Evolutionary conservation across 164 flowering plant genomes (phyloP).

Genomic region (Platanus orientalis): DNA sequence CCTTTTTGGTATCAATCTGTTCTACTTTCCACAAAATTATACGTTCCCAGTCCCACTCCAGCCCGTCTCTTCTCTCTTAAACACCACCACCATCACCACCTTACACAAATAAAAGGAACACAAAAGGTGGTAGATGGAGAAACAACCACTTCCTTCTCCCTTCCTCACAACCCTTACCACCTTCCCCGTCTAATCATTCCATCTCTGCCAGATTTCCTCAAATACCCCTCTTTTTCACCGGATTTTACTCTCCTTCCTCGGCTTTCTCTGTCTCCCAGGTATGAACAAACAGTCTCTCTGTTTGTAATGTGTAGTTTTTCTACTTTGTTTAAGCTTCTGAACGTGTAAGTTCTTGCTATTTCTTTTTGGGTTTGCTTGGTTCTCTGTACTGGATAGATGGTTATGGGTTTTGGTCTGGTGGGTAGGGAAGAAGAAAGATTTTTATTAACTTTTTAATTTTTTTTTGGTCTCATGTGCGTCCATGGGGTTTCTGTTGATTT

Average conservation of each 20-base stretch:
- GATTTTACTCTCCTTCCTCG: slow-evolving; percentile 19
- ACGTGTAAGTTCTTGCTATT: not conserved
- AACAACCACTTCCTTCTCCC: slow-evolving; percentile 22
- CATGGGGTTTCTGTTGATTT: slow-evolving; percentile 15
- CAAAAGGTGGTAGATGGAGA: slow-evolving; percentile 70
- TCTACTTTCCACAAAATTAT: too few species aligned
- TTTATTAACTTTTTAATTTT: too few species aligned
- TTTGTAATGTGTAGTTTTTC: slow-evolving; percentile 1
- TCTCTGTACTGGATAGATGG: not conserved
- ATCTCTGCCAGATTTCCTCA: slow-evolving; percentile 7
- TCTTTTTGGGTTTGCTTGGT: slow-evolving; percentile 14
- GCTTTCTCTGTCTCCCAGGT: slow-evolving; percentile 14
- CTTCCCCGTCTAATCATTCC: slow-evolving; percentile 17
- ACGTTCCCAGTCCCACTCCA: slow-evolving; percentile 5
- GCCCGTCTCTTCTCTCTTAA: slow-evolving; percentile 1
- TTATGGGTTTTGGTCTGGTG: slow-evolving; percentile 1
- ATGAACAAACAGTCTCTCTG: slow-evolving; percentile 6
- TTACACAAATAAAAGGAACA: slow-evolving; percentile 14
- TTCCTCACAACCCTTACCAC: slow-evolving; percentile 18
- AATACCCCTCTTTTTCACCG: slow-evolving; percentile 12
- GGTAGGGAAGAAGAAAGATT: not conserved
- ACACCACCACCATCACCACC: slow-evolving; percentile 20
- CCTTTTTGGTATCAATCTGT: too few species aligned
- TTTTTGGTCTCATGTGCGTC: slow-evolving; percentile 3
- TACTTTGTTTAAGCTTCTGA: not conserved